A percentile compares a stretch with the other conserved stretches of the same genome.
phyloP scores from a whole-genome alignment of 1,139 yeast genomes.

The Candida tetrigidarum region DNA sequence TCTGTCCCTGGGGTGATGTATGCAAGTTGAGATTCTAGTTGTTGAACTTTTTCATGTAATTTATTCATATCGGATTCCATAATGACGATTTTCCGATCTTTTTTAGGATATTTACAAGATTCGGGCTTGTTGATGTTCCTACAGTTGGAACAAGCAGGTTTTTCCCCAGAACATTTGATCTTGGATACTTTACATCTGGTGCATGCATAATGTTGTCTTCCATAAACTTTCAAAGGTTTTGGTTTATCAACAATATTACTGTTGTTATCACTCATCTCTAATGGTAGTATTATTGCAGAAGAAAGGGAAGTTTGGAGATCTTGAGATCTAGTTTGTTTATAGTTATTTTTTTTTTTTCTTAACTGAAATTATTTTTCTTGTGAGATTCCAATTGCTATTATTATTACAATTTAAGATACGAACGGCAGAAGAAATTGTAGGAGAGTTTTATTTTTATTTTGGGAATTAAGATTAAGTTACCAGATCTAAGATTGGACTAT shows the following conservation, averaged over 20 bases:
- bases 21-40: conserved; percentile 10
- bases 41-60: conserved; percentile 42
- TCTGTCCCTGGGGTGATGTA: neutral
- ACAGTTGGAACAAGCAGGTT: conserved; percentile 46
- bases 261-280: neutral
- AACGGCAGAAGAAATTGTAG: too few relatives aligned
- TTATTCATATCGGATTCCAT: conserved; percentile 53
- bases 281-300: neutral
- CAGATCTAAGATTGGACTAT: too few relatives aligned
- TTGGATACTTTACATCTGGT: conserved; percentile 42
- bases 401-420: too few relatives aligned
- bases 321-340: too few relatives aligned
- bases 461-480: too few relatives aligned
- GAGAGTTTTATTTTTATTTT: too few relatives aligned
- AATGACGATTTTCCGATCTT: conserved; percentile 54
- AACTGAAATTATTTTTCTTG: too few relatives aligned
- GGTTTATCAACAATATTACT: conserved; percentile 25
- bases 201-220: conserved; percentile 47
- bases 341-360: too few relatives aligned
- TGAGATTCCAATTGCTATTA: too few relatives aligned
- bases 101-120: conserved; percentile 50
- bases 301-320: too few relatives aligned
- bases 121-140: conserved; percentile 34
- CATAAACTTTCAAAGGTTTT: conserved; percentile 44
- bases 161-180: conserved; percentile 49